Base-by-base conservation (phyloP, 805 yeast genomes). In the Saturnispora saitoi region DNA sequence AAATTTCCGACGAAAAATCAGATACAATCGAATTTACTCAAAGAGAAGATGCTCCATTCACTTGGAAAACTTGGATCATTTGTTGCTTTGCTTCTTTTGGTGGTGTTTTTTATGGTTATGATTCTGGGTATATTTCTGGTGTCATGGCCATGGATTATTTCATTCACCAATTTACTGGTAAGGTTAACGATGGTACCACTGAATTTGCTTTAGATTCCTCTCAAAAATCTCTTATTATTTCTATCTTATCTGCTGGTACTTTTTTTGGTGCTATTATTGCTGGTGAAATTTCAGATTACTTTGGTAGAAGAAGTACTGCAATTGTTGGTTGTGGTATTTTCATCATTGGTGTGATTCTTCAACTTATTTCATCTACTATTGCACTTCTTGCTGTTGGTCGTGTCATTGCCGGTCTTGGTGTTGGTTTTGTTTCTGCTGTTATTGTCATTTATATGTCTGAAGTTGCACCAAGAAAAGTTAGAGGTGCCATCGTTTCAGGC, bases 401-500 rank as follows among this genome's bases (percentile, higher is more conserved):
- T 60, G 75, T 77, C 28, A 68, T 86, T 54, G 80, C 86, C 28
- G 95, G 95, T 50, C 56, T 83, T 10, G 86, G 86, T 50, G 87
- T 86, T 51, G 95, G 95, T 56, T 78, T 80, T 52, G 73, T 85
- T 36, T 79, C 90, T 34, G 87, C 89, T 40, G 72, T 83, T 50
- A 85, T 83, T 31, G 90, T 95, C 45, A 67, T 86, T 62, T 85
- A 84, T 62, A 82, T 83, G 70, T 83, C 90, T 30, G 87, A 85
- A 64, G 81, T 86, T 34, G 77, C 88, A 15, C 93, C 93, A 26
- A 80, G 76, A 57, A 80, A 84, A 73, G 77, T 85, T 45, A 73
- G 95, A 68, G 95, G 95, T 56, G 78, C 88, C 17, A 71, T 83
- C 52, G 88, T 85, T 42, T 78, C 85, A 48, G 75, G 84, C 48